Percentiles rank a stretch among this genome's conserved stretches.
Conservation (phyloP, 2,329 filamentous ascomycete genomes). For the Myriosclerotinia duriaeana region DNA sequence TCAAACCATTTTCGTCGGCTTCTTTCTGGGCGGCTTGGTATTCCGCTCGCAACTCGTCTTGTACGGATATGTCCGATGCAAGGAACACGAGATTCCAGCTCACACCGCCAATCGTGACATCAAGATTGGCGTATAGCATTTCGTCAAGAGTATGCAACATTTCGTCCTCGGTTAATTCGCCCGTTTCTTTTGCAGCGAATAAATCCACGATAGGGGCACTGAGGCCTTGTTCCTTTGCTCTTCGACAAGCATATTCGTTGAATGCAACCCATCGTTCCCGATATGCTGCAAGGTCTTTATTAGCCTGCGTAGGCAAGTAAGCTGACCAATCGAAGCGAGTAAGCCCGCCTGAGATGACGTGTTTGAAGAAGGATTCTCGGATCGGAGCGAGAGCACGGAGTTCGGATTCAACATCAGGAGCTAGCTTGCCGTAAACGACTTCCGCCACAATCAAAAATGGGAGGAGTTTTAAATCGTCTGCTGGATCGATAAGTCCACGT, state of each 20-base stretch:
- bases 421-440: conserved; percentile 43
- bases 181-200: conserved; percentile 28
- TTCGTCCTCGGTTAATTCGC: conserved; percentile 37
- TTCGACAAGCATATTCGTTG: conserved; percentile 38
- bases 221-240: conserved; percentile 12
- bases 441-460: conserved; percentile 46
- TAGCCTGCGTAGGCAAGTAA: conserved; percentile 38
- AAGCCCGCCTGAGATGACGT: conserved; percentile 42
- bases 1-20: conserved; percentile 3
- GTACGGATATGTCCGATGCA: conserved; percentile 41
- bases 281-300: conserved; percentile 38
- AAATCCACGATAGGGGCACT: conserved; percentile 27
- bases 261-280: conserved; percentile 40
- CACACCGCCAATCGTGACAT: conserved; percentile 47
- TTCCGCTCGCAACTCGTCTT: conserved; percentile 29
- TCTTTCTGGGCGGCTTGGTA: conserved; percentile 6
- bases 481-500: conserved; percentile 29
- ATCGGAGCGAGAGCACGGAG: conserved; percentile 35
- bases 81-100: conserved; percentile 48
- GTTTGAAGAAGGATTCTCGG: conserved; percentile 41
- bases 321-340: conserved; percentile 36
- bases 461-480: conserved; percentile 35
- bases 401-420: conserved; percentile 31
- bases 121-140: conserved; percentile 49
- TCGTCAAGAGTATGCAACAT: conserved; percentile 49